phyloP scores from a whole-genome alignment of 75 land plant species.

The Gnetum montanum region DNA sequence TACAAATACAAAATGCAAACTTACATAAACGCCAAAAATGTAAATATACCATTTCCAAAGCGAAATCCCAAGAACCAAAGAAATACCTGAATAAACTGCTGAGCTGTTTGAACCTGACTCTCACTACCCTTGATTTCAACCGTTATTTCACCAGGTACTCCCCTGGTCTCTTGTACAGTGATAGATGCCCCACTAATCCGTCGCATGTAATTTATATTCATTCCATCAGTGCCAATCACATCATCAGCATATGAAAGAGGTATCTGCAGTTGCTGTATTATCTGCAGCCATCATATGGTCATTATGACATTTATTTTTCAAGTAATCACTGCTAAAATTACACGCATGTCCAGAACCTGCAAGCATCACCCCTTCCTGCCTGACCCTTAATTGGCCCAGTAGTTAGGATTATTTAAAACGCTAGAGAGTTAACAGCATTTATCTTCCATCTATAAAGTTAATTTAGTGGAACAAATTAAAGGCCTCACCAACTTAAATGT shows the following conservation, averaged over 20 bases:
- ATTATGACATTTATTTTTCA: no score
- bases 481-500: no score
- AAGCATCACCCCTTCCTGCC: no score
- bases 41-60: background rate
- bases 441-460: no score
- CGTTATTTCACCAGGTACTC: slow-evolving; percentile 75
- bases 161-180: slow-evolving; percentile 76
- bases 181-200: slow-evolving; percentile 87
- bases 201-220: slow-evolving; percentile 73
- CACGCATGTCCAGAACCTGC: no score
- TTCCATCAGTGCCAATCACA: slow-evolving; percentile 71
- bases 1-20: background rate
- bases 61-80: background rate
- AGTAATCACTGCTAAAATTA: no score
- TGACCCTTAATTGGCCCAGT: no score
- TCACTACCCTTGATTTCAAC: slow-evolving; percentile 83
- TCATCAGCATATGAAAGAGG: slow-evolving; percentile 86
- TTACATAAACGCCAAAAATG: background rate
- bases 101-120: slow-evolving; percentile 79
- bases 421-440: no score
- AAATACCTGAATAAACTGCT: slow-evolving; percentile 74
- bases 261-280: slow-evolving; percentile 81
- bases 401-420: no score
- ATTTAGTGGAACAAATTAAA: no score
- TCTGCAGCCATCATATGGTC: no score